A percentile compares a stretch with the other conserved stretches of the same genome.
Evolutionary conservation across 257 asterid genomes (phyloP).

Genomic region (Solanum virginianum): DNA sequence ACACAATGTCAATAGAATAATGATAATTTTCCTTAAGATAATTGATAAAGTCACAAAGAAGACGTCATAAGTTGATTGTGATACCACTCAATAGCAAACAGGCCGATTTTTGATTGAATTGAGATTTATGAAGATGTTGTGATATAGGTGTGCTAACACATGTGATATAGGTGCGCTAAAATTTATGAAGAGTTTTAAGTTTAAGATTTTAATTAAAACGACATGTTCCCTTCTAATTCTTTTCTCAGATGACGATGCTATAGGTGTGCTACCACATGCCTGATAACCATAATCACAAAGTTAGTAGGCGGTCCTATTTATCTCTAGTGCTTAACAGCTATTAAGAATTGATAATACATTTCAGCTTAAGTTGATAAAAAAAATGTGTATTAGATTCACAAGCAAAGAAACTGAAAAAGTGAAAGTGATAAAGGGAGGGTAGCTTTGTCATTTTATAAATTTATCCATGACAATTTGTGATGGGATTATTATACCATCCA

Average conservation of each 20-base stretch:
- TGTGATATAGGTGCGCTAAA: too few relatives aligned
- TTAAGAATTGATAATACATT: neutral
- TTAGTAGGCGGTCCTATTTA: neutral
- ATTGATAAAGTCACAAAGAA: too few relatives aligned
- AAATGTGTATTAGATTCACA: neutral
- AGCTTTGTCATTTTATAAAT: too few relatives aligned
- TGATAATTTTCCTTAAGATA: too few relatives aligned
- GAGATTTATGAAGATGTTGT: too few relatives aligned
- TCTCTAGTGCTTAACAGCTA: neutral
- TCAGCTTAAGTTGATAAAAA: neutral
- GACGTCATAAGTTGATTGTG: neutral
- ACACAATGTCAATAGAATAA: too few relatives aligned
- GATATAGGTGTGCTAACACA: too few relatives aligned
- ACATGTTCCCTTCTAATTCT: constrained; percentile 72
- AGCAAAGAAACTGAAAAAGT: neutral
- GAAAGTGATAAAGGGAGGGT: too few relatives aligned
- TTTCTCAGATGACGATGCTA: constrained; percentile 42
- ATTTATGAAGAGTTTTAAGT: too few relatives aligned
- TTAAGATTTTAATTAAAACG: neutral
- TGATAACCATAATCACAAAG: constrained; percentile 8
- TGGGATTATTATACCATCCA: too few relatives aligned
- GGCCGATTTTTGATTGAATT: neutral
- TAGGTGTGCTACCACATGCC: constrained; percentile 47
- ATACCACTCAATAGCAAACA: neutral
- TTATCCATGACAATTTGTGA: too few relatives aligned